These are phyloP conservation scores for Narthecium ossifragum DNA, from an alignment of 106 monocot genomes.

Conservation along the genomic window DNA sequence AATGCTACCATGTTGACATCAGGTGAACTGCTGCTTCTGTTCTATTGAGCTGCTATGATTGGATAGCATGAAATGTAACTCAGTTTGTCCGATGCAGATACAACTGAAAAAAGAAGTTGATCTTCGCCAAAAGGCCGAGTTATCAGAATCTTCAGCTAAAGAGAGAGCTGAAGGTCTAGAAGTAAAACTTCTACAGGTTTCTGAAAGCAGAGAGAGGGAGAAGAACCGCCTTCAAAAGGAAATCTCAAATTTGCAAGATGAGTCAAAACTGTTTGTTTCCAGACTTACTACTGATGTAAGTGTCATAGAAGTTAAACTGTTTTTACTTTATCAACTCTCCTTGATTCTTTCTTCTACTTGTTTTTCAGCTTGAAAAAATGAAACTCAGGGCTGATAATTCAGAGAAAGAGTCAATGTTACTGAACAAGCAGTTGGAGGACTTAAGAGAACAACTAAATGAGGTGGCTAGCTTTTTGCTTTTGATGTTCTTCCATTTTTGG, in stretches of 20 bases:
- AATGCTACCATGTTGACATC: too few relatives aligned
- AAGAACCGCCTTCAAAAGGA: slow-evolving; percentile 32
- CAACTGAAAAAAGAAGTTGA: slow-evolving; percentile 48
- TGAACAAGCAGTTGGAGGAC: slow-evolving; percentile 36
- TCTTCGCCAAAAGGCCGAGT: slow-evolving; percentile 28
- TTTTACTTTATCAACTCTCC: background rate
- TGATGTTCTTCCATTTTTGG: background rate
- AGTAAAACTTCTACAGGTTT: slow-evolving; percentile 27
- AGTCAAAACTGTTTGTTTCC: slow-evolving; percentile 33
- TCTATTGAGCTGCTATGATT: too few relatives aligned
- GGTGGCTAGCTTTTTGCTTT: slow-evolving; percentile 17
- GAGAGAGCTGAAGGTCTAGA: slow-evolving; percentile 36
- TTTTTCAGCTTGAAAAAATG: slow-evolving; percentile 45
- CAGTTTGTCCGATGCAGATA: too few relatives aligned
- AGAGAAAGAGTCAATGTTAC: slow-evolving; percentile 36
- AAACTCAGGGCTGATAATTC: slow-evolving; percentile 42
- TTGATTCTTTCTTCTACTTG: slow-evolving; percentile 3
- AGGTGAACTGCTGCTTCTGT: too few relatives aligned
- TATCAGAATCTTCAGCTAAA: slow-evolving; percentile 17
- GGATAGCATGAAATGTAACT: too few relatives aligned
- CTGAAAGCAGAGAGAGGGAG: slow-evolving; percentile 49
- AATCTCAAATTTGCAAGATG: slow-evolving; percentile 35
- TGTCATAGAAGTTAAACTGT: background rate
- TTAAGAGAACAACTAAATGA: slow-evolving; percentile 38
- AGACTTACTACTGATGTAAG: slow-evolving; percentile 44